Percentiles rank a stretch among this genome's conserved stretches.
These are phyloP conservation scores for Zygosaccharomyces sapae DNA, from an alignment of 1,139 yeast genomes.

Conservation along the genomic window DNA sequence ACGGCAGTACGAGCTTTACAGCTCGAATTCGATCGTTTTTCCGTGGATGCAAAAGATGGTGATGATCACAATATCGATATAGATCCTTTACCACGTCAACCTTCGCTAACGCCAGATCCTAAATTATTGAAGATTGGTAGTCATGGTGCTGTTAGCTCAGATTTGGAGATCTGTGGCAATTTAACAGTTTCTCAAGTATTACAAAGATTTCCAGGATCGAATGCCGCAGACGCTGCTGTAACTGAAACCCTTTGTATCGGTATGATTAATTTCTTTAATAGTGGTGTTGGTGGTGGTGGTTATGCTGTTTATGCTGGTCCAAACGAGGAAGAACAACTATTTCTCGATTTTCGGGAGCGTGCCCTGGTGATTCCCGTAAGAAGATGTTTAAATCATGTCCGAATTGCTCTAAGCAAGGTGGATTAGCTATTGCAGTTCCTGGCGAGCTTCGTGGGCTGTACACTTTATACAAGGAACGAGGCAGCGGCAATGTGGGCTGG, in stretches of 20 bases:
- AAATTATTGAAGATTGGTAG: conserved; percentile 38
- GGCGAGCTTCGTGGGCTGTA: conserved; percentile 85
- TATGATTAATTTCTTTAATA: conserved; percentile 70
- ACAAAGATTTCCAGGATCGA: conserved; percentile 36
- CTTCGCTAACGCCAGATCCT: conserved; percentile 41
- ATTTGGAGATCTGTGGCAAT: conserved; percentile 64
- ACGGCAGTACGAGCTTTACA: not conserved
- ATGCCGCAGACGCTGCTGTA: conserved; percentile 92
- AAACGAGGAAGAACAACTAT: conserved; percentile 43
- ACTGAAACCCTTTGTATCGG: conserved; percentile 89
- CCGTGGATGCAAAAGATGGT: conserved; percentile 1
- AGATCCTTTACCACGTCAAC: conserved; percentile 31
- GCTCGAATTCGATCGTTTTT: not conserved
- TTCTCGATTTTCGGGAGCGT: conserved; percentile 84
- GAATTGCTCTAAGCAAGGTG: conserved; percentile 63
- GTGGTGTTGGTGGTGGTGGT: conserved; percentile 94
- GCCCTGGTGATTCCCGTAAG: conserved; percentile 59
- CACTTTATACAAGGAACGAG: conserved; percentile 54
- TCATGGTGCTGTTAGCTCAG: conserved; percentile 72
- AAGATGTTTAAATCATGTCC: conserved; percentile 60
- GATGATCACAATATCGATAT: conserved; percentile 34
- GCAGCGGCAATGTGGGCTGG: conserved; percentile 74
- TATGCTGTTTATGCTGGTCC: conserved; percentile 55
- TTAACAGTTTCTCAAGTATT: conserved; percentile 59
- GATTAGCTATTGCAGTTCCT: conserved; percentile 80